Percentiles rank a stretch among this genome's conserved stretches.
Conservation (phyloP, 805 yeast species). For the Wickerhamiella parazyma region DNA sequence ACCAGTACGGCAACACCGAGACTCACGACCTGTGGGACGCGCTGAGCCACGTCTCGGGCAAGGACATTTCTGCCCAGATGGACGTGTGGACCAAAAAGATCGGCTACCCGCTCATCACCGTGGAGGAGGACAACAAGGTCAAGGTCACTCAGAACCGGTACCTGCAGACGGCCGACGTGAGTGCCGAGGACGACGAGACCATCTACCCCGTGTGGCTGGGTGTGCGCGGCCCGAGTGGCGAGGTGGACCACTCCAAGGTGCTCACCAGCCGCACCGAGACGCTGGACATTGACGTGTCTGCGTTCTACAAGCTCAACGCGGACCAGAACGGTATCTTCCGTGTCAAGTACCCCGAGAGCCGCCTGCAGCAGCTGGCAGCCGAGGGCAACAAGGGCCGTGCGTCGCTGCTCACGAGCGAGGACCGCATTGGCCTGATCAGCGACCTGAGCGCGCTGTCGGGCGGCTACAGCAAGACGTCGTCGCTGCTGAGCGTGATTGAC, state of each 20-base stretch:
- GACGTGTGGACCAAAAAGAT: slow-evolving; percentile 57
- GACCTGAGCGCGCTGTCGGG: slow-evolving; percentile 46
- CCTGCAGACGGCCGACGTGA: slow-evolving; percentile 47
- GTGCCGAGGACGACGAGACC: slow-evolving; percentile 42
- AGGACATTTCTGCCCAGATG: slow-evolving; percentile 47
- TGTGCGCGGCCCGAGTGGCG: slow-evolving; percentile 41
- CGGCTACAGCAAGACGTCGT: slow-evolving; percentile 37
- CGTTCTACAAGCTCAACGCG: slow-evolving; percentile 46
- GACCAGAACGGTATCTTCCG: slow-evolving; percentile 51
- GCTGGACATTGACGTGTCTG: slow-evolving; percentile 31
- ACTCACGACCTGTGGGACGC: slow-evolving; percentile 64
- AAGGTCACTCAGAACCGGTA: slow-evolving; percentile 45
- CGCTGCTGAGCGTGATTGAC: slow-evolving; percentile 36
- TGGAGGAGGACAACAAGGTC: slow-evolving; percentile 28
- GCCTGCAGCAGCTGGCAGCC: slow-evolving; percentile 39
- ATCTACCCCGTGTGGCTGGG: slow-evolving; percentile 43
- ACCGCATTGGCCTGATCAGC: slow-evolving; percentile 50
- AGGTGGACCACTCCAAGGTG: slow-evolving; percentile 41
- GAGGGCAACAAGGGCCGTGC: slow-evolving; percentile 37
- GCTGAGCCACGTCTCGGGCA: slow-evolving; percentile 46
- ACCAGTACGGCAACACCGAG: slow-evolving; percentile 56
- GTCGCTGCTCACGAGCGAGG: slow-evolving; percentile 40
- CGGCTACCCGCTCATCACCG: slow-evolving; percentile 60
- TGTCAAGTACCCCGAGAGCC: slow-evolving; percentile 38
- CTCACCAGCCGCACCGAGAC: slow-evolving; percentile 39